Percentiles rank a stretch among this genome's conserved stretches.
phyloP scores from a whole-genome alignment of 345 rosid genomes.

The Murraya paniculata region DNA sequence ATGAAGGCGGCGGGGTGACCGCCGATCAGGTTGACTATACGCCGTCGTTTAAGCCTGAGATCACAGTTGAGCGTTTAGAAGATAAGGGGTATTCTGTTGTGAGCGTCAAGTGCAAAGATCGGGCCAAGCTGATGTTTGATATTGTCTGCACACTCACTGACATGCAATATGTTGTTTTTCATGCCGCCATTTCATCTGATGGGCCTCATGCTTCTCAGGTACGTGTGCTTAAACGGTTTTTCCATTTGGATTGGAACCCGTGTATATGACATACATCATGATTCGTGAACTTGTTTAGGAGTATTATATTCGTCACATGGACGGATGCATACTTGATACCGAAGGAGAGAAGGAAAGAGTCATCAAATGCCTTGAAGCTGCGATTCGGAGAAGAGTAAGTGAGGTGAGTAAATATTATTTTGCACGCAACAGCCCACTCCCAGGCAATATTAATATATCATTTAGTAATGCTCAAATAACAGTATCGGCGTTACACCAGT shows the following conservation, averaged over 20 bases:
- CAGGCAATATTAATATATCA: too few relatives aligned
- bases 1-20: slow-evolving; percentile 51
- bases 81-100: slow-evolving; percentile 88
- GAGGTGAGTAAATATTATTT: slow-evolving; percentile 49
- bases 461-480: too few relatives aligned
- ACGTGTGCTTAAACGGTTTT: too few relatives aligned
- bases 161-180: slow-evolving; percentile 94
- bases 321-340: slow-evolving; percentile 80
- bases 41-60: slow-evolving; percentile 43
- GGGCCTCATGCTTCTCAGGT: slow-evolving; percentile 86
- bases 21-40: slow-evolving; percentile 36
- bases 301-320: slow-evolving; percentile 86
- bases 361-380: slow-evolving; percentile 88
- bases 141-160: slow-evolving; percentile 96
- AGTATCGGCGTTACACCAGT: too few relatives aligned
- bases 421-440: too few relatives aligned
- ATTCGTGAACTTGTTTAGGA: slow-evolving; percentile 35
- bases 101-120: slow-evolving; percentile 69
- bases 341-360: slow-evolving; percentile 90
- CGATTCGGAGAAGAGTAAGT: slow-evolving; percentile 75
- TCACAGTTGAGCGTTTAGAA: slow-evolving; percentile 63
- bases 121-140: slow-evolving; percentile 87
- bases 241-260: too few relatives aligned
- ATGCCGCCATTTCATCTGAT: slow-evolving; percentile 68
- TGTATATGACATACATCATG: too few relatives aligned